Conservation (phyloP, 106 monocot genomes). For the Alisma plantagoaquatica region DNA sequence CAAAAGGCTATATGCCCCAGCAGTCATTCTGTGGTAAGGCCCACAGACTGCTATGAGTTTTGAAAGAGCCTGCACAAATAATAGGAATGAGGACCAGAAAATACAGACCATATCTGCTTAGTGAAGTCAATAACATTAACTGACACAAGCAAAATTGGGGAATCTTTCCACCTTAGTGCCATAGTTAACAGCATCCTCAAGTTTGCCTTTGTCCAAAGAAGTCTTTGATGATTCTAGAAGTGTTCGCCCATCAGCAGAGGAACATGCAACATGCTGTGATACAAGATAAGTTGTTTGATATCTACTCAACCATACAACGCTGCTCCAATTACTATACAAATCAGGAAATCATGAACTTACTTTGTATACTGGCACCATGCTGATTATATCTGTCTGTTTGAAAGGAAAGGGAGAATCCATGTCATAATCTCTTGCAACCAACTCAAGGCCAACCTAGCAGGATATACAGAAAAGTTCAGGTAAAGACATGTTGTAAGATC, state of each 20-base stretch:
- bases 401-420: conserved; percentile 72
- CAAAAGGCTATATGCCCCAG: conserved; percentile 93
- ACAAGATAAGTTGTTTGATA: no score
- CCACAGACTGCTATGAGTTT: conserved; percentile 97
- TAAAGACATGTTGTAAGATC: background rate
- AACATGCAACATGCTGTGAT: conserved; percentile 84
- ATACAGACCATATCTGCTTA: background rate
- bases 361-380: conserved; percentile 90
- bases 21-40: conserved; percentile 97
- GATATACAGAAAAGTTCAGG: background rate
- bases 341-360: conserved; percentile 31
- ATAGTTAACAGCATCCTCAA: conserved; percentile 94
- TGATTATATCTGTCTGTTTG: conserved; percentile 73
- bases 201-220: conserved; percentile 89
- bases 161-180: conserved; percentile 62
- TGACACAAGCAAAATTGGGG: background rate
- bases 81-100: conserved; percentile 5
- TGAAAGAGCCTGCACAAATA: conserved; percentile 58
- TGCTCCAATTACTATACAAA: no score
- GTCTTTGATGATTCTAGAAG: conserved; percentile 93
- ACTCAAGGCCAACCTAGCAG: conserved; percentile 81
- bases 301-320: no score
- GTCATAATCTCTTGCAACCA: conserved; percentile 83
- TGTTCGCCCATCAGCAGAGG: conserved; percentile 92
- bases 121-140: background rate